Conservation (phyloP, 2,329 filamentous ascomycete species). For the Exserohilum turcica region DNA sequence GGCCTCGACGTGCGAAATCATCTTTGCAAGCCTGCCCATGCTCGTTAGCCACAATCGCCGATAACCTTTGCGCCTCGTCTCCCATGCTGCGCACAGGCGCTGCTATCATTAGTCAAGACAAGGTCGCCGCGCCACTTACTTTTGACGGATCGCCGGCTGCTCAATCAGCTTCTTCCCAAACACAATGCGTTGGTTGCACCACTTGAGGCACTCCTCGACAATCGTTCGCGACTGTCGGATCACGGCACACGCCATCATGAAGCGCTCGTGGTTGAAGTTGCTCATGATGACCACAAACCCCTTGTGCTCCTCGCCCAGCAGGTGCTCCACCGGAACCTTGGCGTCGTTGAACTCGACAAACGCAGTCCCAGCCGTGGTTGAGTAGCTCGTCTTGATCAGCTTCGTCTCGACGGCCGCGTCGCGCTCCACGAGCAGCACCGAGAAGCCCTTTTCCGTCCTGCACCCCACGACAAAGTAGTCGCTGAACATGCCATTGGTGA, state of each 20-base stretch:
- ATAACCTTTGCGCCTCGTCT: neutral
- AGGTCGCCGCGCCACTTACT: no score
- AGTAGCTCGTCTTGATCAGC: conserved; percentile 81
- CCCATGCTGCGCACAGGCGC: neutral
- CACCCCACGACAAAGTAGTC: conserved; percentile 86
- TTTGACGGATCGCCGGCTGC: conserved; percentile 80
- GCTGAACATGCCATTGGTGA: conserved; percentile 78
- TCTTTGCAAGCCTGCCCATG: conserved; percentile 70
- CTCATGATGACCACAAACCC: conserved; percentile 82
- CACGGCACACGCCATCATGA: conserved; percentile 72
- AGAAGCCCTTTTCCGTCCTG: conserved; percentile 77
- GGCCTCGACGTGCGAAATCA: conserved; percentile 82
- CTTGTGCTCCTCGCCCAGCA: conserved; percentile 82
- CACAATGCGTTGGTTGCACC: conserved; percentile 84
- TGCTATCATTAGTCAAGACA: no score
- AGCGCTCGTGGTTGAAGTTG: conserved; percentile 89
- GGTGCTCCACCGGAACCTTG: conserved; percentile 78
- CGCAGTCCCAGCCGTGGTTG: conserved; percentile 75
- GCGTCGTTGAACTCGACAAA: conserved; percentile 85
- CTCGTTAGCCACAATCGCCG: conserved; percentile 4
- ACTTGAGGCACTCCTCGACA: conserved; percentile 84
- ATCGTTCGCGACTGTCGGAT: conserved; percentile 70
- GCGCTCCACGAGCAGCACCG: conserved; percentile 75
- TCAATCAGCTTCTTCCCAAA: conserved; percentile 82
- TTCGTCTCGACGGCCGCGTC: conserved; percentile 77